Percentiles rank a stretch among this genome's conserved stretches.
phyloP scores from a whole-genome alignment of 1,284 basidiomycete genomes.

The Cutaneotrichosporon curvatum region DNA sequence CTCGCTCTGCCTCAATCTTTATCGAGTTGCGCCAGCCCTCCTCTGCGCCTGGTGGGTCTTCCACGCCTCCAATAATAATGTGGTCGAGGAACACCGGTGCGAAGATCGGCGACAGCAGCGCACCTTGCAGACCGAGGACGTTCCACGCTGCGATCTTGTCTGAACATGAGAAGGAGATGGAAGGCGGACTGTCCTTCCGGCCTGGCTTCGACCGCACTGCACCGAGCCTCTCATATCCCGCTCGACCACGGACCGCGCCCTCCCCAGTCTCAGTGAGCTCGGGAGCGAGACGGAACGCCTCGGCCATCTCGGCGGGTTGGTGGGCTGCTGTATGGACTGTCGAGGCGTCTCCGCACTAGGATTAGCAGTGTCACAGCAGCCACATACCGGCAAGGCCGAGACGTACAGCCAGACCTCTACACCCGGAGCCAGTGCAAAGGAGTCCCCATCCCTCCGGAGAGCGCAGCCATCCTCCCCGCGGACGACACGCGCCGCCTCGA shows the following conservation, averaged over 20 bases:
- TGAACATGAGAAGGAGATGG: slow-evolving; percentile 76
- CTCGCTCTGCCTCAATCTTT: slow-evolving; percentile 53
- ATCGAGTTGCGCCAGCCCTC: slow-evolving; percentile 41
- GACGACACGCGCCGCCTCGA: slow-evolving; percentile 51
- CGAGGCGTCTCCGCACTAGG: slow-evolving; percentile 80
- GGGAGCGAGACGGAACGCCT: slow-evolving; percentile 37
- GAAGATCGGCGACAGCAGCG: slow-evolving; percentile 56
- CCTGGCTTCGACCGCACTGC: slow-evolving; percentile 81
- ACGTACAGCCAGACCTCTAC: slow-evolving; percentile 66
- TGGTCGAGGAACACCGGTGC: slow-evolving; percentile 58
- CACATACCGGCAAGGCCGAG: slow-evolving; percentile 80
- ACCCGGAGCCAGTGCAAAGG: slow-evolving; percentile 52
- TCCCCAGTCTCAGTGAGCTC: slow-evolving; percentile 15
- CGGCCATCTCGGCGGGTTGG: slow-evolving; percentile 63
- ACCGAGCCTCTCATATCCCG: slow-evolving; percentile 65
- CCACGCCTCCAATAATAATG: slow-evolving; percentile 66
- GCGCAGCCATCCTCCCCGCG: slow-evolving; percentile 30
- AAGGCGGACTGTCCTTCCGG: slow-evolving; percentile 71
- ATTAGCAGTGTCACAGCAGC: background rate
- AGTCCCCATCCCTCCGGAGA: slow-evolving; percentile 18
- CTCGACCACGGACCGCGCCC: slow-evolving; percentile 61
- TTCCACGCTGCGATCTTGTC: slow-evolving; percentile 84
- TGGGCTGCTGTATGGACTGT: slow-evolving; percentile 63
- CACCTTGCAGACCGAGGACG: slow-evolving; percentile 76
- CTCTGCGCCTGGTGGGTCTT: slow-evolving; percentile 12